Conservation (phyloP, 331 rosid species). For the Phaseolus coccineus region DNA sequence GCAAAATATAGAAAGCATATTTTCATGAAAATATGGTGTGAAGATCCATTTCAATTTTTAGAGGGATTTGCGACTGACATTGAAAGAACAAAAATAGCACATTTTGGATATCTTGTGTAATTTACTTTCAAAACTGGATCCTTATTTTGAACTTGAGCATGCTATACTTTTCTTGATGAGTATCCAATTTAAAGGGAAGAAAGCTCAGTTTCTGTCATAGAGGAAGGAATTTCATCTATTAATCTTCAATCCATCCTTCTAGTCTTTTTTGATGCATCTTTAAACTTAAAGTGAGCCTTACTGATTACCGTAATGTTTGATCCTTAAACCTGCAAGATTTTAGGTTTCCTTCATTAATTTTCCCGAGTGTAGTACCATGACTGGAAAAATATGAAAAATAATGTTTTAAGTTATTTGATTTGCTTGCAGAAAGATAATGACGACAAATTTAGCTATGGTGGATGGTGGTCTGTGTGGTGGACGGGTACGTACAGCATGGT, state of each 20-base stretch:
- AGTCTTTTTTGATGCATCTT: slow-evolving; percentile 29
- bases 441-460: slow-evolving; percentile 73
- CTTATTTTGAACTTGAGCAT: slow-evolving; percentile 22
- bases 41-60: slow-evolving; percentile 26
- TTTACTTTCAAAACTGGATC: neutral
- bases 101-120: slow-evolving; percentile 3
- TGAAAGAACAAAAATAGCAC: neutral
- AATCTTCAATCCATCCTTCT: slow-evolving; percentile 16
- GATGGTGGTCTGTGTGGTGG: slow-evolving; percentile 99
- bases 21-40: slow-evolving; percentile 6
- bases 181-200: slow-evolving; percentile 19
- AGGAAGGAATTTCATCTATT: slow-evolving; percentile 18
- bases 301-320: slow-evolving; percentile 13
- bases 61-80: neutral
- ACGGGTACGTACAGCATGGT: slow-evolving; percentile 95
- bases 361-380: slow-evolving; percentile 4
- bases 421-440: slow-evolving; percentile 59
- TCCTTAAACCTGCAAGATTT: neutral
- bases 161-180: slow-evolving; percentile 8
- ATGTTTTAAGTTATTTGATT: slow-evolving; percentile 36
- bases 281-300: slow-evolving; percentile 16
- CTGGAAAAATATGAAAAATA: slow-evolving; percentile 13
- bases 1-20: slow-evolving; percentile 16
- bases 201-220: slow-evolving; percentile 13
- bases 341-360: neutral